phyloP scores from a whole-genome alignment of 192 early-diverging fungal genomes.

The Rhizophagus sp. region DNA sequence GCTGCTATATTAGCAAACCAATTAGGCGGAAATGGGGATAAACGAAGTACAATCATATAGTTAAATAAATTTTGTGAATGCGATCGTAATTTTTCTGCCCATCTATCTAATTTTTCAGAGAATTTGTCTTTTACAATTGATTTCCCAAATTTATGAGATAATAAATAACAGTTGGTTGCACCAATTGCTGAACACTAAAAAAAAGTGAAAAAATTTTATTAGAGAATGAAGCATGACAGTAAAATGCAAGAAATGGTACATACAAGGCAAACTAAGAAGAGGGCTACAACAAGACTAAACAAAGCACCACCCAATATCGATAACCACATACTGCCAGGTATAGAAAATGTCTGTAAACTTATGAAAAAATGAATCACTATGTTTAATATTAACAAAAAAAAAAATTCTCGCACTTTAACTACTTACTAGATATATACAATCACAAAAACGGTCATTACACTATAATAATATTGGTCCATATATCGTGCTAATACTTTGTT shows the following conservation, averaged over 20 bases:
- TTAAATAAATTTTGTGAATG: slow-evolving; percentile 60
- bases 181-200: slow-evolving; percentile 55
- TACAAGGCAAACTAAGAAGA: slow-evolving; percentile 53
- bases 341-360: slow-evolving; percentile 61
- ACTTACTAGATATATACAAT: slow-evolving; percentile 60
- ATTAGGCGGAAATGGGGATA: slow-evolving; percentile 60
- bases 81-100: slow-evolving; percentile 11
- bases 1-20: slow-evolving; percentile 61
- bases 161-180: slow-evolving; percentile 51
- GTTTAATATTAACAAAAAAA: neutral
- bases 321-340: slow-evolving; percentile 67
- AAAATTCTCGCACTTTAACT: neutral
- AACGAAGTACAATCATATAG: slow-evolving; percentile 58
- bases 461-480: slow-evolving; percentile 52
- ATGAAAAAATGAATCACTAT: neutral
- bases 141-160: slow-evolving; percentile 51
- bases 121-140: slow-evolving; percentile 50
- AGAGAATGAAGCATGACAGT: no score
- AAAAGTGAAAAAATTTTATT: neutral
- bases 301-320: slow-evolving; percentile 58
- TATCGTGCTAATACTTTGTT: slow-evolving; percentile 50
- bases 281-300: slow-evolving; percentile 52
- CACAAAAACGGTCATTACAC: slow-evolving; percentile 50
- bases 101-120: neutral
- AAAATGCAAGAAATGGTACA: slow-evolving; percentile 11